phyloP scores from a whole-genome alignment of 2,329 filamentous ascomycete species.

The Chlorencoelia australis region DNA sequence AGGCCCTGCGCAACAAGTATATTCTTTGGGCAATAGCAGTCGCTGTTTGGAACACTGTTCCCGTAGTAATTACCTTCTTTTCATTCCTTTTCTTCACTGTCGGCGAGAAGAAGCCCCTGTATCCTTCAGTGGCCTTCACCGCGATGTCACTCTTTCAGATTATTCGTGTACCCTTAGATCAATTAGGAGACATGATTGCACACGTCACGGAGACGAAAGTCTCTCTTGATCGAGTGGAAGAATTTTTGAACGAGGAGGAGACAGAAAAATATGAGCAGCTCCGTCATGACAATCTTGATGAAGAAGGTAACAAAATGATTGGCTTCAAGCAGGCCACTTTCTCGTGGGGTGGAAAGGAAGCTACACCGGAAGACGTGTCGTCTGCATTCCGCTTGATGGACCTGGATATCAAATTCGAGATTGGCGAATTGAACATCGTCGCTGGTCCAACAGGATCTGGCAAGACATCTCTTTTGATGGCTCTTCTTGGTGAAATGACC shows the following conservation, averaged over 20 bases:
- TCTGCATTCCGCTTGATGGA: conserved; percentile 77
- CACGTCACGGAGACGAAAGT: conserved; percentile 97
- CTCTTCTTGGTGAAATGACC: conserved; percentile 92
- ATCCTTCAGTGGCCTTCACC: conserved; percentile 90
- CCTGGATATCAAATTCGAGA: conserved; percentile 69
- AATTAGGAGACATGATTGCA: conserved; percentile 96
- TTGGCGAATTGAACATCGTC: conserved; percentile 85
- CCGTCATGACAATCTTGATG: conserved; percentile 55
- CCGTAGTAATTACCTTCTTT: conserved; percentile 89
- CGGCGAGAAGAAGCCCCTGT: conserved; percentile 77
- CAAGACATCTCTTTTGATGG: conserved; percentile 95
- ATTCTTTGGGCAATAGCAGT: conserved; percentile 87
- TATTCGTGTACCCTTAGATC: conserved; percentile 84
- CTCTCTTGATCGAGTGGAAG: conserved; percentile 90
- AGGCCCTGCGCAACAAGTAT: conserved; percentile 70
- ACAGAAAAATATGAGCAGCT: conserved; percentile 92
- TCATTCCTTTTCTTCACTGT: conserved; percentile 91
- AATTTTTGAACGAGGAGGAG: conserved; percentile 87
- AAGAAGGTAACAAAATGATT: conserved; percentile 62
- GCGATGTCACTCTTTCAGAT: conserved; percentile 93
- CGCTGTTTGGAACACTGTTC: conserved; percentile 93
- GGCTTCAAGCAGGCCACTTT: conserved; percentile 79
- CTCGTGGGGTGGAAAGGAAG: conserved; percentile 72
- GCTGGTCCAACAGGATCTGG: conserved; percentile 88
- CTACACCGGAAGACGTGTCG: conserved; percentile 48